Conservation (phyloP, 495 filamentous ascomycete species). For the Saxophila tyrrhenica region DNA sequence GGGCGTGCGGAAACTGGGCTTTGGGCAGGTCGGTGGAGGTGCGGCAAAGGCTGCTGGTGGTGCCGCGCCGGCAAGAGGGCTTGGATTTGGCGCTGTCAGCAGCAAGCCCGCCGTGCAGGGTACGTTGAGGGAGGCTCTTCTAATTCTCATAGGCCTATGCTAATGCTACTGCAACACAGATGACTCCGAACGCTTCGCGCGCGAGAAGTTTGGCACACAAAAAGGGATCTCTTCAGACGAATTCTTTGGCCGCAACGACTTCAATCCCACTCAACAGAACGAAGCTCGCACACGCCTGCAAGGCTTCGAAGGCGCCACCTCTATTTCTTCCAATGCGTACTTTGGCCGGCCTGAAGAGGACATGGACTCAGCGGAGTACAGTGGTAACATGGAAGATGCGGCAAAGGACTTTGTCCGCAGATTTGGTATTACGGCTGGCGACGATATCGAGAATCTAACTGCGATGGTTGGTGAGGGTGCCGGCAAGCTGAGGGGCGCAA, state of each 20-base stretch:
- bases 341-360: constrained; percentile 84
- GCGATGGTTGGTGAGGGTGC: constrained; percentile 76
- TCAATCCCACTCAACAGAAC: constrained; percentile 64
- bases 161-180: constrained; percentile 32
- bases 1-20: constrained; percentile 78
- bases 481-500: constrained; percentile 71
- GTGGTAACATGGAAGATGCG: constrained; percentile 79
- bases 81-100: constrained; percentile 76
- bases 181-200: constrained; percentile 62
- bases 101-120: constrained; percentile 58
- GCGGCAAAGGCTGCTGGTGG: constrained; percentile 46
- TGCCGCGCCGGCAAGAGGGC: constrained; percentile 45
- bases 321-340: constrained; percentile 93
- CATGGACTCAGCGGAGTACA: constrained; percentile 49
- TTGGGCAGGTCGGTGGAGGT: constrained; percentile 72
- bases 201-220: constrained; percentile 75
- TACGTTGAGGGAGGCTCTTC: too few relatives aligned
- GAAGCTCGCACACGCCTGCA: constrained; percentile 80
- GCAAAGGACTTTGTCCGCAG: constrained; percentile 90
- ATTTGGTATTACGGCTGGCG: constrained; percentile 88
- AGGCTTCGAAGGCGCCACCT: constrained; percentile 81
- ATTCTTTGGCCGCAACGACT: constrained; percentile 85
- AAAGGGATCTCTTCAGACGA: constrained; percentile 97
- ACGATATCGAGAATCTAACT: constrained; percentile 84
- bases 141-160: too few relatives aligned